Conservation (phyloP, 2,329 filamentous ascomycete species). For the Lachnellula subtilissima region DNA sequence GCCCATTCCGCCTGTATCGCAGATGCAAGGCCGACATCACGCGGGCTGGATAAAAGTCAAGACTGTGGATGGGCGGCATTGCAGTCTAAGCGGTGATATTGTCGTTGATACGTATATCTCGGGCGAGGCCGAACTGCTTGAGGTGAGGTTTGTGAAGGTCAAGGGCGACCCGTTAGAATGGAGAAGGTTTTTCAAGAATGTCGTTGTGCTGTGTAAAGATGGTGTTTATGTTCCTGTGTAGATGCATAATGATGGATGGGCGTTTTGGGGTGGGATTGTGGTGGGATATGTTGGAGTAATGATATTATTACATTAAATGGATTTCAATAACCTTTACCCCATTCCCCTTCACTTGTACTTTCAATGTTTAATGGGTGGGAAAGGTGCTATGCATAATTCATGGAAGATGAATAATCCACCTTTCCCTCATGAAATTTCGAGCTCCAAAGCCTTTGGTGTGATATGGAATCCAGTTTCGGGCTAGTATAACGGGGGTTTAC, state of each 20-base stretch:
- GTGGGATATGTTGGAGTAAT: background rate
- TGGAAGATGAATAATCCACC: too few species aligned
- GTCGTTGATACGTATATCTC: constrained; percentile 62
- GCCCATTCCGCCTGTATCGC: constrained; percentile 50
- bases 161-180: constrained; percentile 97
- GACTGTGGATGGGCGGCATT: constrained; percentile 66
- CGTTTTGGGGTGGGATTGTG: background rate
- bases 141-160: constrained; percentile 87
- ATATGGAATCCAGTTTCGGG: background rate
- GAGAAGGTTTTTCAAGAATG: constrained; percentile 93
- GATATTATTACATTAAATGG: background rate
- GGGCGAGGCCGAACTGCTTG: constrained; percentile 58
- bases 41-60: constrained; percentile 66
- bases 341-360: too few species aligned
- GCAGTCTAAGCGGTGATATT: constrained; percentile 70
- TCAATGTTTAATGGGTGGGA: too few species aligned
- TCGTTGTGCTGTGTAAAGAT: constrained; percentile 83
- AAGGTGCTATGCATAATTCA: too few species aligned
- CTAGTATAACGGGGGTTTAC: background rate
- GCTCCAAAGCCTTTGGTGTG: too few species aligned
- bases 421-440: background rate
- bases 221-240: constrained; percentile 60
- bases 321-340: background rate
- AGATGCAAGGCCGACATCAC: constrained; percentile 47
- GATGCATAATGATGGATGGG: background rate